Evolutionary conservation across 805 yeast genomes (phyloP).

Genomic region (Ogataea trehaloabstinens): DNA sequence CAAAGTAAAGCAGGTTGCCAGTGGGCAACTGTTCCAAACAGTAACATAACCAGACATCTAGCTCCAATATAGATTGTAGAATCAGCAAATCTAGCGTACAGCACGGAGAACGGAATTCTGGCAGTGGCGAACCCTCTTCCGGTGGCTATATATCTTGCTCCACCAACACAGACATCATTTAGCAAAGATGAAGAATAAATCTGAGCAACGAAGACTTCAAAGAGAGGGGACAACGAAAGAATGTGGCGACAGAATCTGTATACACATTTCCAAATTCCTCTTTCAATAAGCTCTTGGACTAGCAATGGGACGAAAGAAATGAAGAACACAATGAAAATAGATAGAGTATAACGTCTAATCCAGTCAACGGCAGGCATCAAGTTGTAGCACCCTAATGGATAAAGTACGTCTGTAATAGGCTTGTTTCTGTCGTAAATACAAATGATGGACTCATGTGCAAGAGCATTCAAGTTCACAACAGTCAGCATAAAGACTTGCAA

Average conservation of each 20-base stretch:
- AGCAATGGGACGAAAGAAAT: constrained; percentile 77
- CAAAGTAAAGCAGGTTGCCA: constrained; percentile 94
- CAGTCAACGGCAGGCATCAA: constrained; percentile 73
- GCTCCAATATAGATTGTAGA: constrained; percentile 85
- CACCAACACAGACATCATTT: constrained; percentile 76
- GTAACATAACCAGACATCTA: constrained; percentile 66
- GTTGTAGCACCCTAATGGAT: constrained; percentile 74
- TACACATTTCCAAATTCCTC: constrained; percentile 75
- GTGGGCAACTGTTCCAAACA: constrained; percentile 70
- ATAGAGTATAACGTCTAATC: constrained; percentile 77
- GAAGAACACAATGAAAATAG: constrained; percentile 79
- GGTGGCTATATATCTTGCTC: constrained; percentile 83
- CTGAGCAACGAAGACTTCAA: constrained; percentile 81
- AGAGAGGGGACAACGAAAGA: constrained; percentile 71
- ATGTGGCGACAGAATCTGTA: constrained; percentile 69
- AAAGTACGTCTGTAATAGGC: constrained; percentile 64
- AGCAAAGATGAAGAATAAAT: constrained; percentile 69
- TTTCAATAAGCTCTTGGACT: constrained; percentile 76
- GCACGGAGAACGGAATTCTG: constrained; percentile 70
- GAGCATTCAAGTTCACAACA: constrained; percentile 65
- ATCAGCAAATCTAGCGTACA: constrained; percentile 77
- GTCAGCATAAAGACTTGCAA: constrained; percentile 71
- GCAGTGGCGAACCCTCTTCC: constrained; percentile 87
- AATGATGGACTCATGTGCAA: constrained; percentile 67
- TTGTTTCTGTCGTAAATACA: constrained; percentile 64